Evolutionary conservation across 257 asterid genomes (phyloP), one percentile per base, ranked within the genome.

Genomic region (Fraxinus cuspidata): DNA sequence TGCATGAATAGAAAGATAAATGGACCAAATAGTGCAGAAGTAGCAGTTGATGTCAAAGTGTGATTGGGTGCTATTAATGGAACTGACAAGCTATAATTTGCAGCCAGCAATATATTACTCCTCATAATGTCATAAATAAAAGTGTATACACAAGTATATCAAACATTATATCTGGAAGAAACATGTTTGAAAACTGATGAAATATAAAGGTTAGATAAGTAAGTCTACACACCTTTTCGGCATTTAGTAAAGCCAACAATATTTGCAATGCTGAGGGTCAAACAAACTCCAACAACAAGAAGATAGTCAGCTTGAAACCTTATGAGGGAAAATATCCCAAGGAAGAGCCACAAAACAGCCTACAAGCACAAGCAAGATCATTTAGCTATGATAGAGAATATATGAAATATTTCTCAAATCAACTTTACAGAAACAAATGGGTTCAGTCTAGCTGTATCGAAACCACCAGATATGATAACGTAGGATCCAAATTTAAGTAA

Each of bases 171-270:
- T 38, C 84, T n/a, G 64, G 71, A 71, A 53, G 73, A 34, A 67
- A 49, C 42, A 19, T 72, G 18, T 0, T 0, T 23, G 19, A 31
- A 64, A 56, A 66, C 56, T 53, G 73, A 23, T 19, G 31, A 70
- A 66, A 72, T 68, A 68, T 42, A 51, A 77, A 72, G 53, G 75
- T 68, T 34, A 74, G 53, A 67, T 38, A 72, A 56, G 34, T 29
- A 21, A 79, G 68, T 64, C 76, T 19, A 77, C 87, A 63, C 76
- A 93, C 99, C 99, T 93, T 96, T 96, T 76, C 90, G 93, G 87
- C 99, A 96, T 84, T 86, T 92, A 47, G 98, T 96, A 87, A 96
- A 96, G 86, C 98, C 99, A 83, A 96, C 87, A 72, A 96, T 96
- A 84, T 96, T 96, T 77, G 99, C 99, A 77, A 90, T 71, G 83